Conservation (phyloP, 768 basidiomycete genomes). For the Podaxis sp. region DNA sequence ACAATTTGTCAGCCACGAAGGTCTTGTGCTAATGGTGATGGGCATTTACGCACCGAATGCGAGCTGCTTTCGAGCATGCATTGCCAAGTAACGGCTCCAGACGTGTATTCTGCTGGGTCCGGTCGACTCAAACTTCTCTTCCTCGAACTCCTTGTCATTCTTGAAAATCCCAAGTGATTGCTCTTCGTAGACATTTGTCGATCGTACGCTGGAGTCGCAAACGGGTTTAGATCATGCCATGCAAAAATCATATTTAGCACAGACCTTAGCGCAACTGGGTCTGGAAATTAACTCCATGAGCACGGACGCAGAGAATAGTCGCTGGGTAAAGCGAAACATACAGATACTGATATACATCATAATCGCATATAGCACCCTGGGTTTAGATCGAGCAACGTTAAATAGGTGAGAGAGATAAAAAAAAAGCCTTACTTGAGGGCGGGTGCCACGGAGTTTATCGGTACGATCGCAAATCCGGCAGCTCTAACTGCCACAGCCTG, state of each 20-base stretch:
- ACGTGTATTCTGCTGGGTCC: conserved; percentile 53
- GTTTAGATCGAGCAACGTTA: conserved; percentile 1
- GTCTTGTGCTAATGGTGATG: background rate
- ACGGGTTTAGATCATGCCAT: background rate
- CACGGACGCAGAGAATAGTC: background rate
- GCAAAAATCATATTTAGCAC: conserved; percentile 4
- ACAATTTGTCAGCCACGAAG: conserved; percentile 4
- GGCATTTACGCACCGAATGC: conserved; percentile 68
- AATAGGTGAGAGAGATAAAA: background rate
- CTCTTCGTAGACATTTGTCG: conserved; percentile 95
- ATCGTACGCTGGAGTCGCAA: conserved; percentile 62
- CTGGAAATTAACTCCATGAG: conserved; percentile 30
- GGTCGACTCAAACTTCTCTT: conserved; percentile 40
- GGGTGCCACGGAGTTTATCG: conserved; percentile 74
- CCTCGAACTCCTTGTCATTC: conserved; percentile 49
- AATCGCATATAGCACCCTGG: conserved; percentile 79
- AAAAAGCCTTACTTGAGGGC: conserved; percentile 71
- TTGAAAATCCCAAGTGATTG: conserved; percentile 81
- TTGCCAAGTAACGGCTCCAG: conserved; percentile 76
- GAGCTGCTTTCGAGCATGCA: conserved; percentile 85
- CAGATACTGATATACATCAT: conserved; percentile 94
- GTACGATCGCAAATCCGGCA: conserved; percentile 83
- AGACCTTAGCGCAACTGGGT: conserved; percentile 81
- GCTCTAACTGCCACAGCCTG: conserved; percentile 84
- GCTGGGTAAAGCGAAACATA: conserved; percentile 36